Conservation (phyloP, 192 early-diverging fungal species). For the Gryganskiella cystojenkinii region DNA sequence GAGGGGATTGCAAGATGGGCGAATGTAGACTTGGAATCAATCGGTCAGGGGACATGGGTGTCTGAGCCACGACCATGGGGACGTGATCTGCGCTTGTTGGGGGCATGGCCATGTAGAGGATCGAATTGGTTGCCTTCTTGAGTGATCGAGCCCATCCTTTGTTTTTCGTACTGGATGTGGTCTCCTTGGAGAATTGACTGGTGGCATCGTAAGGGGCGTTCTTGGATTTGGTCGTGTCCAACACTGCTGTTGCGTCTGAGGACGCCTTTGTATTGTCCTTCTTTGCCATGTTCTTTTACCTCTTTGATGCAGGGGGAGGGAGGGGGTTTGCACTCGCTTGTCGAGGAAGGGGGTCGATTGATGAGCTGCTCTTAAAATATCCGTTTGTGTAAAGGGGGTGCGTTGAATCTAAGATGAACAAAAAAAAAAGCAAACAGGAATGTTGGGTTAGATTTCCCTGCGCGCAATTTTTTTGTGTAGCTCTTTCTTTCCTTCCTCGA, state of each 20-base stretch:
- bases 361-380: too few relatives aligned
- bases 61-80: conserved; percentile 49
- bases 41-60: conserved; percentile 47
- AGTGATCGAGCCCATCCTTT: conserved; percentile 47
- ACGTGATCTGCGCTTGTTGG: conserved; percentile 34
- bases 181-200: conserved; percentile 36
- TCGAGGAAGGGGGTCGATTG: neutral
- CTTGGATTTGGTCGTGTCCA: neutral
- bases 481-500: neutral
- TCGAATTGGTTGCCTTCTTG: conserved; percentile 50
- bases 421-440: conserved; percentile 20
- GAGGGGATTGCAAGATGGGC: conserved; percentile 13
- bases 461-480: neutral
- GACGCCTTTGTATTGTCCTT: neutral
- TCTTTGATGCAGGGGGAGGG: too few relatives aligned
- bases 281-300: neutral
- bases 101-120: conserved; percentile 52
- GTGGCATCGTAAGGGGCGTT: conserved; percentile 6
- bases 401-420: neutral
- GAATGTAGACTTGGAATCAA: conserved; percentile 29
- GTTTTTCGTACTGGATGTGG: conserved; percentile 17
- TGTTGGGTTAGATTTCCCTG: conserved; percentile 7
- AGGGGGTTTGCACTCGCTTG: too few relatives aligned
- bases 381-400: neutral
- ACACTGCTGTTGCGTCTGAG: neutral